Conservation (phyloP, 1,284 basidiomycete species). For the Naganishia albida region DNA sequence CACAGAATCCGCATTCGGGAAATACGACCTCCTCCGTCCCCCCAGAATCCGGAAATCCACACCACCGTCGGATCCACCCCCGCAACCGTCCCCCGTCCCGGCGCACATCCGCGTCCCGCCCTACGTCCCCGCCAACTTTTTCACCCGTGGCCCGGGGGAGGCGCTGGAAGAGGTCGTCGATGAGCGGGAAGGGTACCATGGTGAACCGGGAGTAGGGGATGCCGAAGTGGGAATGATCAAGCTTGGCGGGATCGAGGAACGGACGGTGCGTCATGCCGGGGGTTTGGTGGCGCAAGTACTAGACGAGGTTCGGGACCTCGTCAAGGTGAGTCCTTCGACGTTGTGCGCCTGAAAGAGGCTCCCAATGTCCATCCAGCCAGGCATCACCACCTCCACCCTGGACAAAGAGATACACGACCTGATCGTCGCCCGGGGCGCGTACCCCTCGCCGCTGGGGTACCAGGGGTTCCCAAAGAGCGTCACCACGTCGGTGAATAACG, state of each 20-base stretch:
- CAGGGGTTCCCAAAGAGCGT: constrained; percentile 79
- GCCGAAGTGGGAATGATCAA: constrained; percentile 57
- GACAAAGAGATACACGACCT: constrained; percentile 71
- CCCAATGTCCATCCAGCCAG: constrained; percentile 58
- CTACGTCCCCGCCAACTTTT: constrained; percentile 60
- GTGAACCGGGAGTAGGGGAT: constrained; percentile 61
- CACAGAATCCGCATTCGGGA: constrained; percentile 19
- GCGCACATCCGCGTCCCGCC: constrained; percentile 61
- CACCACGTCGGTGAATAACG: constrained; percentile 79
- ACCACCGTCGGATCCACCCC: background rate
- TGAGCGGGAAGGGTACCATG: constrained; percentile 35
- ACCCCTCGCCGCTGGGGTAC: constrained; percentile 84
- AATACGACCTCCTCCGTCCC: constrained; percentile 29
- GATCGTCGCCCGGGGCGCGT: constrained; percentile 68
- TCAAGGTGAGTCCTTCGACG: constrained; percentile 57
- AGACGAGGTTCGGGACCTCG: constrained; percentile 61
- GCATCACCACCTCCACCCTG: constrained; percentile 71
- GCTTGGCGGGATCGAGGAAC: constrained; percentile 64
- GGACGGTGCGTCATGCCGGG: constrained; percentile 62
- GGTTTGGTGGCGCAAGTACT: constrained; percentile 65
- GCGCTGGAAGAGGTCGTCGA: constrained; percentile 30
- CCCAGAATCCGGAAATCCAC: constrained; percentile 7
- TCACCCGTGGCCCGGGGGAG: constrained; percentile 38
- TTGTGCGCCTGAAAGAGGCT: constrained; percentile 10
- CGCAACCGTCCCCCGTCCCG: constrained; percentile 58